Base-by-base conservation (phyloP, 768 basidiomycete genomes). In the Boletus sp. region DNA sequence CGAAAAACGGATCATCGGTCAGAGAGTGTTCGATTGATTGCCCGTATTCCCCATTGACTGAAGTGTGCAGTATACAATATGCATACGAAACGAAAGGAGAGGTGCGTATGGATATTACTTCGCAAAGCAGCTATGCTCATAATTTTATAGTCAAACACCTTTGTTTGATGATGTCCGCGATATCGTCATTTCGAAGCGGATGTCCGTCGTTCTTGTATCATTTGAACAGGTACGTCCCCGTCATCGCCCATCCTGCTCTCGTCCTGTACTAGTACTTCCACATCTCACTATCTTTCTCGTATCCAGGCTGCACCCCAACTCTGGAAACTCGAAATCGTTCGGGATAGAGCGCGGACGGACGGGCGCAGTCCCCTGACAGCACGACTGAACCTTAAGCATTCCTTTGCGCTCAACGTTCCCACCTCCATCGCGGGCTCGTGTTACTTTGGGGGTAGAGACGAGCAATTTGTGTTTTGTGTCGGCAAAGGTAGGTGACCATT, bases 391-490 rank as follows among this genome's bases (percentile, higher is more conserved):
- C 71, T 78, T 37, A 83, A 85, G 48, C 89, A 90, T 59, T 86
- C 88, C 0, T 92, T 90, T 78, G 60, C 57, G 29, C 85, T 88
- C 10, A 89, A 85, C 64, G 71, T 71, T 3, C 64, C 77, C 10
- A 85, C 87, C 28, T 83, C 89, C 57, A 90, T 91, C 64, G 86
- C 88, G 0, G 91, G 91, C 0, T 83, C 86, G 7, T 89, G 87
- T 59, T 89, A 90, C 68, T 90, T 92, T 59, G 90, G 89, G 29
- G 91, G 90, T 15, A 82, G 77, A 55, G 83, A 87, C 55, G 86
- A 90, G 61, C 87, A 92, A 58, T 74, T 91, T 32, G 84, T 93
- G n/a, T 76, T 91, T 11, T 89, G 89, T 58, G 85, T 87, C 33
- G 85, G 86, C 7, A 91, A 92, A 83, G 81, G 90, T 86, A 52